phyloP scores from a whole-genome alignment of 352 stramenopile genomes.

The Phytophthora ramorum region DNA sequence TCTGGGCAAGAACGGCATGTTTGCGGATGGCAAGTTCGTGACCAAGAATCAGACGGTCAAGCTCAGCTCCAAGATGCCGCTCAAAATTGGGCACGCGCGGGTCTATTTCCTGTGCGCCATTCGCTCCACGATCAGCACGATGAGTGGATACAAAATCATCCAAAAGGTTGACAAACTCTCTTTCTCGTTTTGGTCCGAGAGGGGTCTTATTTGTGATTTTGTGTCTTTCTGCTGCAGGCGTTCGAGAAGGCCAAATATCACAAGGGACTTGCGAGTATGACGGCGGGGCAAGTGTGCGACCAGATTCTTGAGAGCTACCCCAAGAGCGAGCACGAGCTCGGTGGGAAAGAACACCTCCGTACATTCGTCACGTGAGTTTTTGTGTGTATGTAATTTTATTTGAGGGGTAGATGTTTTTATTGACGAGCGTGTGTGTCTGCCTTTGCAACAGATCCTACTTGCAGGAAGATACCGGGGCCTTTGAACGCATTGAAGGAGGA shows the following conservation, averaged over 20 bases:
- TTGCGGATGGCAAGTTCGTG: slow-evolving; percentile 70
- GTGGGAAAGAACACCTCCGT: slow-evolving; percentile 70
- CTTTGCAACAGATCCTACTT: slow-evolving; percentile 39
- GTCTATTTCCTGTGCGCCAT: slow-evolving; percentile 83
- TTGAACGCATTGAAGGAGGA: slow-evolving; percentile 34
- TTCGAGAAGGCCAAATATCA: slow-evolving; percentile 86
- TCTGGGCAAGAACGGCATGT: slow-evolving; percentile 87
- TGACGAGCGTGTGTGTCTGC: neutral
- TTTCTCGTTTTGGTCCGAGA: neutral
- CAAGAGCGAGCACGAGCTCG: slow-evolving; percentile 79
- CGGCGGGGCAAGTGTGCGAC: slow-evolving; percentile 65
- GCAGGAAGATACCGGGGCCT: slow-evolving; percentile 43
- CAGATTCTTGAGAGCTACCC: slow-evolving; percentile 81
- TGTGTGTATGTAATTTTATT: neutral
- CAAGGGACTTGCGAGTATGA: slow-evolving; percentile 57
- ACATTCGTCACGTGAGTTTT: slow-evolving; percentile 70
- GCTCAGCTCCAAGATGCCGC: slow-evolving; percentile 69
- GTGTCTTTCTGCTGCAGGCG: slow-evolving; percentile 33
- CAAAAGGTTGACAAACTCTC: slow-evolving; percentile 61
- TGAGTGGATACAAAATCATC: slow-evolving; percentile 86
- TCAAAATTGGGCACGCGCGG: slow-evolving; percentile 80
- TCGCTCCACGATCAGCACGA: slow-evolving; percentile 77
- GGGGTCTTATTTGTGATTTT: neutral
- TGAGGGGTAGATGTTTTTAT: neutral
- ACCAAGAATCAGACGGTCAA: slow-evolving; percentile 78